These are phyloP conservation scores for Fomitopsis palustris DNA, from an alignment of 1,284 basidiomycete genomes.

Conservation along the genomic window DNA sequence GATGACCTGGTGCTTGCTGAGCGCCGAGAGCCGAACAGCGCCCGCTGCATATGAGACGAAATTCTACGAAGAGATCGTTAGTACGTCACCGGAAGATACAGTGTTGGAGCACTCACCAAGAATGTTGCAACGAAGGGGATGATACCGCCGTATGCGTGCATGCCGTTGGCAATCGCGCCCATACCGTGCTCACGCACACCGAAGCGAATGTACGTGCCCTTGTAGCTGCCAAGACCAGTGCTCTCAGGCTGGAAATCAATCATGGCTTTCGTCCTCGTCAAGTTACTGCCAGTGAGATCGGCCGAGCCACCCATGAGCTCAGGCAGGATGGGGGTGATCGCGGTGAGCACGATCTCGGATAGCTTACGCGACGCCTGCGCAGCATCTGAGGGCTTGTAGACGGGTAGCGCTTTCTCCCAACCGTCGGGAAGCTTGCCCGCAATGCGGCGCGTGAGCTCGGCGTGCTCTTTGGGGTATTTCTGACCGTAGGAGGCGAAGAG, in stretches of 20 bases:
- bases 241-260: slow-evolving; percentile 92
- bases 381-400: slow-evolving; percentile 78
- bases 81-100: background rate
- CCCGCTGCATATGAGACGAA: slow-evolving; percentile 94
- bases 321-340: slow-evolving; percentile 73
- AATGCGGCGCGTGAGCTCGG: slow-evolving; percentile 85
- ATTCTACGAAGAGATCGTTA: slow-evolving; percentile 47
- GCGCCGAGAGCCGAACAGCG: slow-evolving; percentile 87
- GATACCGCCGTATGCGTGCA: slow-evolving; percentile 82
- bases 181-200: slow-evolving; percentile 98
- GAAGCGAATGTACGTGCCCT: slow-evolving; percentile 91
- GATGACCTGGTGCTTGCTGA: slow-evolving; percentile 88
- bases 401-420: slow-evolving; percentile 87
- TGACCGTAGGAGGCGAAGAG: slow-evolving; percentile 70
- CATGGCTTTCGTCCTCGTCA: slow-evolving; percentile 81
- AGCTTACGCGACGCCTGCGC: slow-evolving; percentile 92
- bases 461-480: slow-evolving; percentile 82
- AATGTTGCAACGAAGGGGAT: slow-evolving; percentile 88
- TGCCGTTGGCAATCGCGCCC: slow-evolving; percentile 93
- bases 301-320: slow-evolving; percentile 90
- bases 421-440: slow-evolving; percentile 78
- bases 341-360: slow-evolving; percentile 86
- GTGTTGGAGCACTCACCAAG: slow-evolving; percentile 49
- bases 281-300: slow-evolving; percentile 90
- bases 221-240: slow-evolving; percentile 81